Percentiles rank a stretch among this genome's conserved stretches.
These are phyloP conservation scores for Zhuliangozyma parablackwelliae DNA, from an alignment of 1,139 yeast species.

Conservation along the genomic window DNA sequence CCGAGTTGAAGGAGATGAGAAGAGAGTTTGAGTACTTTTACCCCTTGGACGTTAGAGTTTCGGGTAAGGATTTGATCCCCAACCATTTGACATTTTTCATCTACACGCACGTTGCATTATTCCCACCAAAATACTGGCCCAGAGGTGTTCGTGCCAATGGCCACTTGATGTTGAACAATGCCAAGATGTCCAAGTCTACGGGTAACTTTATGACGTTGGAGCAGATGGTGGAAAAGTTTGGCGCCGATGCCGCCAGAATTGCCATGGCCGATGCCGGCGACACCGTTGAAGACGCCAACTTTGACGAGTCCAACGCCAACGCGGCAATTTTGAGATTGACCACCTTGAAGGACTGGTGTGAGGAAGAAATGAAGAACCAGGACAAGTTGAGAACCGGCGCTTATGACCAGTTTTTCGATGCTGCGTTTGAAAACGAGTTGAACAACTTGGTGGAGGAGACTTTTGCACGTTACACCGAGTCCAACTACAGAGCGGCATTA, in stretches of 20 bases:
- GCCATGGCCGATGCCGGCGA: constrained; percentile 99
- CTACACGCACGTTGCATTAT: constrained; percentile 87
- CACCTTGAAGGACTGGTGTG: constrained; percentile 94
- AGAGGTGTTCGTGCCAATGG: constrained; percentile 93
- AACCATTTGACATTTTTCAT: constrained; percentile 95
- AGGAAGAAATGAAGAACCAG: constrained; percentile 54
- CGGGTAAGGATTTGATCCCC: constrained; percentile 97
- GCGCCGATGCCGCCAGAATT: constrained; percentile 97
- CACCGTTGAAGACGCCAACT: constrained; percentile 94
- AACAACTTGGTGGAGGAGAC: constrained; percentile 74
- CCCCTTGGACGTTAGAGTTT: constrained; percentile 84
- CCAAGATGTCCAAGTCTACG: constrained; percentile 96
- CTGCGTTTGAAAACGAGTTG: constrained; percentile 92
- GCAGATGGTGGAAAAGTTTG: constrained; percentile 81
- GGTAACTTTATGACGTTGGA: constrained; percentile 94
- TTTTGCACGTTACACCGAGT: constrained; percentile 60
- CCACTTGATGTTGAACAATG: constrained; percentile 89
- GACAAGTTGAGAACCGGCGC: constrained; percentile 68
- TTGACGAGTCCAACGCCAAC: constrained; percentile 94
- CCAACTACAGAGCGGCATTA: constrained; percentile 84
- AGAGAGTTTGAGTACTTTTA: constrained; percentile 94
- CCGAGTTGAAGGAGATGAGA: constrained; percentile 69
- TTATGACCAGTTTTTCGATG: constrained; percentile 66
- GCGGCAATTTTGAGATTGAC: constrained; percentile 94
- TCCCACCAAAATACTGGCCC: constrained; percentile 92